Evolutionary conservation across 495 filamentous ascomycete genomes (phyloP).

Genomic region (Podospora australis): DNA sequence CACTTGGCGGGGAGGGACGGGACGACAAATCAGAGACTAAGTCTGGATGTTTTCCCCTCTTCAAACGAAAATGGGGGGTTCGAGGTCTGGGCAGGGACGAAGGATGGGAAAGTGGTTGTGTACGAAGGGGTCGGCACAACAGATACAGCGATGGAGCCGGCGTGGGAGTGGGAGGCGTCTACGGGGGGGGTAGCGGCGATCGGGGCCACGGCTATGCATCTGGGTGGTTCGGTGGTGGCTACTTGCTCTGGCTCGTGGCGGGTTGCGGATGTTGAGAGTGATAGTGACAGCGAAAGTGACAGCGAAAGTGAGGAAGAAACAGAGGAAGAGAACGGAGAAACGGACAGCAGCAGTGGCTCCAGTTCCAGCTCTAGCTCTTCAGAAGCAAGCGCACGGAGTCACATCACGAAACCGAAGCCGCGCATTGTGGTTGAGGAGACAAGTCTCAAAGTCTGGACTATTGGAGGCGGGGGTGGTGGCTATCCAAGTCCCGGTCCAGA

Average conservation of each 20-base stretch:
- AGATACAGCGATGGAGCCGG: conserved; percentile 49
- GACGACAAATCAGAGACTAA: conserved; percentile 68
- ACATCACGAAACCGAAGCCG: neutral
- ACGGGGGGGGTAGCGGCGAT: conserved; percentile 42
- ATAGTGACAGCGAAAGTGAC: conserved; percentile 1
- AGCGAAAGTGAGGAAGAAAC: conserved; percentile 2
- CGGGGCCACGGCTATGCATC: conserved; percentile 59
- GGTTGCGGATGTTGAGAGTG: conserved; percentile 13
- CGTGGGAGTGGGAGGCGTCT: conserved; percentile 56
- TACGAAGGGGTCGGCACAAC: conserved; percentile 59
- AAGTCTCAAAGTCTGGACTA: conserved; percentile 60
- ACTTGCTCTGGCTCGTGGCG: conserved; percentile 62
- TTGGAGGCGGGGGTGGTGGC: conserved; percentile 15
- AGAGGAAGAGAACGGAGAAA: conserved; percentile 8
- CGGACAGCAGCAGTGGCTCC: neutral
- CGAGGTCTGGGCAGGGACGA: conserved; percentile 80
- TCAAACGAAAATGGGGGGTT: conserved; percentile 43
- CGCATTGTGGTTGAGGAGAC: conserved; percentile 43
- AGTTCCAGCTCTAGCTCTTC: neutral
- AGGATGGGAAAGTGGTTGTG: conserved; percentile 67
- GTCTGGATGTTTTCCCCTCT: conserved; percentile 58
- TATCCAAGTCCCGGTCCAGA: too few species aligned
- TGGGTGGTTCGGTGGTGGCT: conserved; percentile 59
- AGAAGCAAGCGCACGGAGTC: too few species aligned
- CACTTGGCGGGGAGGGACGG: conserved; percentile 66